phyloP scores from a whole-genome alignment of 257 asterid genomes.

The Solanum habrochaites region DNA sequence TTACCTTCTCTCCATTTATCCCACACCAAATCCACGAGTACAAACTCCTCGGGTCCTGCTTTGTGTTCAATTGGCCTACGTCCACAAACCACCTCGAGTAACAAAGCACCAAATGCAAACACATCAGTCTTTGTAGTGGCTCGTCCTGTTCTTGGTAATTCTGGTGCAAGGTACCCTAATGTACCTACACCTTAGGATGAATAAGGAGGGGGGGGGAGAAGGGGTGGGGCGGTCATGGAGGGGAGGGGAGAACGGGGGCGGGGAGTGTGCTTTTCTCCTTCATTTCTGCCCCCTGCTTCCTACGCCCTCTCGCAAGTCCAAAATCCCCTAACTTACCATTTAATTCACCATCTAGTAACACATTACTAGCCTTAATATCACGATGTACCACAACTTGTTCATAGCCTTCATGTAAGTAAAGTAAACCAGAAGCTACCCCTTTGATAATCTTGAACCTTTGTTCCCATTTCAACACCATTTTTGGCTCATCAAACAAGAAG shows the following conservation, averaged over 20 bases:
- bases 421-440: background rate
- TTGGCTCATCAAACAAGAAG: conserved; percentile 13
- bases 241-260: no score
- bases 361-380: conserved; percentile 5
- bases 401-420: conserved; percentile 11
- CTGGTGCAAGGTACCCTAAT: conserved; percentile 7
- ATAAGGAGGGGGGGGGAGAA: no score
- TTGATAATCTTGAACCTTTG: conserved; percentile 12
- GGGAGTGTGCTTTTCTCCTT: no score
- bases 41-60: background rate
- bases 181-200: no score
- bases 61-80: conserved; percentile 12
- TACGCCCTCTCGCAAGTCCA: no score
- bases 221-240: no score
- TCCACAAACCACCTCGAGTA: conserved; percentile 10
- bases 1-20: background rate
- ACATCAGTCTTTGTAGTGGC: conserved; percentile 6
- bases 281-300: no score
- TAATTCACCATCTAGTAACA: conserved; percentile 4
- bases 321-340: conserved; percentile 6
- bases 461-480: conserved; percentile 12
- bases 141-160: background rate
- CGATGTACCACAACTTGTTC: conserved; percentile 7
- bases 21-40: background rate
- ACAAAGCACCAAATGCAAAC: conserved; percentile 6